These are phyloP conservation scores for Pelagophyceae sp. DNA, from an alignment of 352 stramenopile species.

Conservation along the genomic window DNA sequence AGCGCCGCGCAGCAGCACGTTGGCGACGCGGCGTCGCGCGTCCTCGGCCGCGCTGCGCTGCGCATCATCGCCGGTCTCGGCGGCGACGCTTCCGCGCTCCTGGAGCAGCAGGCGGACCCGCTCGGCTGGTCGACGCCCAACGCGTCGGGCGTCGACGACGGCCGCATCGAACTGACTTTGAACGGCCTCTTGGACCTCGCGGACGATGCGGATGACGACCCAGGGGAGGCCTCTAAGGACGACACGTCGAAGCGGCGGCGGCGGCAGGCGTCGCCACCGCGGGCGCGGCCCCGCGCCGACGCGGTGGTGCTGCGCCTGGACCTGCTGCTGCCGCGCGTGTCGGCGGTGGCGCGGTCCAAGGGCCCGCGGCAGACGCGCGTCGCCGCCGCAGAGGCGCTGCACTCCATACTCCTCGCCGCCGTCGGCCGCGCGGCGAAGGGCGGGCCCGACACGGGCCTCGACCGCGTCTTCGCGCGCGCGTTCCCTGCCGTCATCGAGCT, in stretches of 20 bases:
- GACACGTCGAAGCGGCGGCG: no score
- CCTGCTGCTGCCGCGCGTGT: background rate
- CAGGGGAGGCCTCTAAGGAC: no score
- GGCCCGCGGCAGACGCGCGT: constrained; percentile 4
- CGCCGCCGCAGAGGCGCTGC: background rate
- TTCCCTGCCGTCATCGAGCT: background rate
- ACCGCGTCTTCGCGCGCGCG: background rate
- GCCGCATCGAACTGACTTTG: background rate
- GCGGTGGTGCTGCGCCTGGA: background rate
- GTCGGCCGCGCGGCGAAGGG: background rate
- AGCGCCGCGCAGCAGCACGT: background rate
- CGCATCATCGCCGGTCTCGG: background rate
- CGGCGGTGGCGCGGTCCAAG: background rate
- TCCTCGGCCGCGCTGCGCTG: background rate
- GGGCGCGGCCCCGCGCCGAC: no score
- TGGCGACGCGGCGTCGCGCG: background rate
- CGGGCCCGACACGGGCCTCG: background rate
- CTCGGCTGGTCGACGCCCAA: background rate
- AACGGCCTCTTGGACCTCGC: background rate
- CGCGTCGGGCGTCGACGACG: background rate
- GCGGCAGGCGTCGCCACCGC: no score
- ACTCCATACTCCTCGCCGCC: background rate
- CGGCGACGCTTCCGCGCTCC: background rate
- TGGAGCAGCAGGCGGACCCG: background rate
- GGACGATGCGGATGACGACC: background rate